These are phyloP conservation scores for Trichomonas vaginalis DNA, from an alignment of 208 protist species.

Conservation along the genomic window DNA sequence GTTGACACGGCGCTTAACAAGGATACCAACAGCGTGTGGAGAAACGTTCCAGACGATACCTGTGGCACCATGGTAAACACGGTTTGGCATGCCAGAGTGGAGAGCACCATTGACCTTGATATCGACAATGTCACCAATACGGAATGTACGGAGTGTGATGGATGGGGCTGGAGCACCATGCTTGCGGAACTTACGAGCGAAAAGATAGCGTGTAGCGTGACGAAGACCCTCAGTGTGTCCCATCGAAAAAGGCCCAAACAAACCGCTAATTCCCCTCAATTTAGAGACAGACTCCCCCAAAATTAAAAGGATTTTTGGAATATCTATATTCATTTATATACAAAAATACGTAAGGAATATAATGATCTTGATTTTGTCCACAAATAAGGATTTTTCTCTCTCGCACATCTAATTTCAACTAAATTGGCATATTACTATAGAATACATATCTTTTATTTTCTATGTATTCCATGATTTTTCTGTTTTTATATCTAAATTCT, in stretches of 20 bases:
- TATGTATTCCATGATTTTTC: too few relatives aligned
- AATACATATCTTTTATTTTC: too few relatives aligned
- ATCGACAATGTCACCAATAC: slow-evolving; percentile 95
- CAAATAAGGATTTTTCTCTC: too few relatives aligned
- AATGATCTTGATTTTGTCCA: too few relatives aligned
- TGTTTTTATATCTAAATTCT: too few relatives aligned
- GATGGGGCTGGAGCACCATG: slow-evolving; percentile 62
- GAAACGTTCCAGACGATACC: slow-evolving; percentile 98
- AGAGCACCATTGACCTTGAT: slow-evolving; percentile 84
- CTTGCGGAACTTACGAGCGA: slow-evolving; percentile 82
- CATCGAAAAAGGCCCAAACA: slow-evolving; percentile 82
- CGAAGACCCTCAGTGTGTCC: slow-evolving; percentile 83
- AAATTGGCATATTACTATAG: too few relatives aligned
- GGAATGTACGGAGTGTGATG: slow-evolving; percentile 83
- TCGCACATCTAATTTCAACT: too few relatives aligned
- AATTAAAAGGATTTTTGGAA: too few relatives aligned
- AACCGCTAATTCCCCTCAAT: slow-evolving; percentile 48
- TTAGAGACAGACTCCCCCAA: not conserved
- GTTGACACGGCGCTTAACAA: slow-evolving; percentile 93
- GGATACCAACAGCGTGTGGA: slow-evolving; percentile 87
- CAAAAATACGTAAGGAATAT: too few relatives aligned
- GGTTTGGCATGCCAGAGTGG: slow-evolving; percentile 98
- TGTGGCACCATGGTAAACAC: slow-evolving; percentile 99
- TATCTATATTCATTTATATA: too few relatives aligned
- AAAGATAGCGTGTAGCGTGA: slow-evolving; percentile 82